phyloP scores from a whole-genome alignment of 1,139 yeast genomes.

The Citeromyces hawaiiensis region DNA sequence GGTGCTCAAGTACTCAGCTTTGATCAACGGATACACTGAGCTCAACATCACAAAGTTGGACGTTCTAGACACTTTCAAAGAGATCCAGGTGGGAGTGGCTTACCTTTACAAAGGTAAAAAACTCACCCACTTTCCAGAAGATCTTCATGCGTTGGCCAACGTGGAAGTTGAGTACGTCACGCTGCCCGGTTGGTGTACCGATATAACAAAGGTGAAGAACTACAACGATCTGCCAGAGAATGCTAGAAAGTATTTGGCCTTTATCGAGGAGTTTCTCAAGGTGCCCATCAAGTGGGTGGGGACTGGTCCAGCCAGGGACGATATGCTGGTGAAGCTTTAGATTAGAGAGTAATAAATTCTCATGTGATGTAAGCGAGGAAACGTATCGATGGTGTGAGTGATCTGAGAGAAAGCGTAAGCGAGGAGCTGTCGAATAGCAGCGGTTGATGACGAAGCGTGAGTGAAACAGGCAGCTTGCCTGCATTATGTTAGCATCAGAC shows the following conservation, averaged over 20 bases:
- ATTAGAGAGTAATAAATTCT: not conserved
- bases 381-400: too few relatives aligned
- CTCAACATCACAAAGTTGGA: conserved; percentile 92
- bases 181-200: conserved; percentile 88
- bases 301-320: conserved; percentile 94
- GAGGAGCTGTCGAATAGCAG: too few relatives aligned
- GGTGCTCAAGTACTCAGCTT: conserved; percentile 78
- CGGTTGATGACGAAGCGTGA: too few relatives aligned
- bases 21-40: conserved; percentile 89
- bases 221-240: conserved; percentile 78
- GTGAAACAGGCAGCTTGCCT: too few relatives aligned
- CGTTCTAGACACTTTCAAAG: conserved; percentile 80
- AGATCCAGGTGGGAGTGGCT: conserved; percentile 75
- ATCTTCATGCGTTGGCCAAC: conserved; percentile 62
- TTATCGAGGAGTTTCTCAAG: conserved; percentile 68
- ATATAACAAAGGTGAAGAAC: conserved; percentile 57
- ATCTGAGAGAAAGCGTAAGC: too few relatives aligned
- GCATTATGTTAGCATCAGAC: too few relatives aligned
- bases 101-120: conserved; percentile 69
- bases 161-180: conserved; percentile 87
- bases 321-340: conserved; percentile 42
- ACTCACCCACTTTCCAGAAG: conserved; percentile 83
- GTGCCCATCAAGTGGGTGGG: conserved; percentile 97
- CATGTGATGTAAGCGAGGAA: too few relatives aligned
- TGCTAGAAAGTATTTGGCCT: conserved; percentile 73